Conservation (phyloP, 768 basidiomycete genomes). For the Boletus insuetus region DNA sequence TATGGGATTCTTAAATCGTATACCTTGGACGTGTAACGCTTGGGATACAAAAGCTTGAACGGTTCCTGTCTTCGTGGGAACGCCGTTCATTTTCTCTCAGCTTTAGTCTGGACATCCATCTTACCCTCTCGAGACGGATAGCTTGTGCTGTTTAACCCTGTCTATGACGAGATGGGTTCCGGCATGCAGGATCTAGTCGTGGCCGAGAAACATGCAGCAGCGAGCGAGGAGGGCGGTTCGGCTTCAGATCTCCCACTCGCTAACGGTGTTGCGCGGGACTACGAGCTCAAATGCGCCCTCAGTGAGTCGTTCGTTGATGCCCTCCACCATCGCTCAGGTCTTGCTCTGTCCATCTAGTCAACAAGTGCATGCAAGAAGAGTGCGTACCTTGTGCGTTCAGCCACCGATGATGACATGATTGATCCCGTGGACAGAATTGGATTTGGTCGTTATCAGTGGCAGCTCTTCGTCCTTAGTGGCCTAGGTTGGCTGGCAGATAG, state of each 20-base stretch:
- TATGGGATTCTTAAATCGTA: slow-evolving; percentile 2
- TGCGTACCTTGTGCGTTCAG: slow-evolving; percentile 18
- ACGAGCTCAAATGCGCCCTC: slow-evolving; percentile 34
- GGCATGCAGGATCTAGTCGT: neutral
- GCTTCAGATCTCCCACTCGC: neutral
- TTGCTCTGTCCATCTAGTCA: slow-evolving; percentile 32
- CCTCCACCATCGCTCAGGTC: neutral
- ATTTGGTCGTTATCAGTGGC: slow-evolving; percentile 48
- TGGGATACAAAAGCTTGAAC: slow-evolving; percentile 14
- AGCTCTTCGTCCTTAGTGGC: slow-evolving; percentile 46
- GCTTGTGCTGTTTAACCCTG: no score
- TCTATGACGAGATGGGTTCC: slow-evolving; percentile 5
- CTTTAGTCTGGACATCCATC: neutral
- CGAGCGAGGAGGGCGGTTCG: slow-evolving; percentile 13
- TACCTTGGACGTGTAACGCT: neutral
- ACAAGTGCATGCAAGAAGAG: slow-evolving; percentile 47
- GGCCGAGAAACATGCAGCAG: slow-evolving; percentile 16
- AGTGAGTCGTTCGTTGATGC: slow-evolving; percentile 16
- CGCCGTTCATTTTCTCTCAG: neutral
- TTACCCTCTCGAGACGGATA: neutral
- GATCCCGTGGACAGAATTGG: slow-evolving; percentile 37
- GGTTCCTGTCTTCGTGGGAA: slow-evolving; percentile 15
- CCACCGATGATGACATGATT: slow-evolving; percentile 1
- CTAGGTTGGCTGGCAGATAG: slow-evolving; percentile 52
- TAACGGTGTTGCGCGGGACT: slow-evolving; percentile 31